A percentile compares a stretch with the other conserved stretches of the same genome.
phyloP scores from a whole-genome alignment of 192 early-diverging fungal species.

The Linnemannia elongata region DNA sequence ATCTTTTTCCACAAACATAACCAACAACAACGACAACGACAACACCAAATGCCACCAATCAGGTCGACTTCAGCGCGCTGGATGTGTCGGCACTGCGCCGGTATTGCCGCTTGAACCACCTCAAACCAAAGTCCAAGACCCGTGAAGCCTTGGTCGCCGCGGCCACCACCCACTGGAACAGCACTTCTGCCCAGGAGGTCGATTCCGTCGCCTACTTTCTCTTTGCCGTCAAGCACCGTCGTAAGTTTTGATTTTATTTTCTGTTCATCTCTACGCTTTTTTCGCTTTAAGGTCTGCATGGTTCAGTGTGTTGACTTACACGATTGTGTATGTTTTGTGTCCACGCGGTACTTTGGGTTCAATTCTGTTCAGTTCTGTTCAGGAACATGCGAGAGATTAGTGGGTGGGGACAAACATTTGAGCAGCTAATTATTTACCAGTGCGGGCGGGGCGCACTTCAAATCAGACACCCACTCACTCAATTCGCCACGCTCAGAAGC shows the following conservation, averaged over 20 bases:
- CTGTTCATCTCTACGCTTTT: background rate
- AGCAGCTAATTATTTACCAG: background rate
- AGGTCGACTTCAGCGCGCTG: slow-evolving; percentile 40
- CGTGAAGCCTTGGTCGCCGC: slow-evolving; percentile 33
- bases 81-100: slow-evolving; percentile 41
- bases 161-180: slow-evolving; percentile 46
- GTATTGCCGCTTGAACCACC: slow-evolving; percentile 51
- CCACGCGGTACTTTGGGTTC: background rate
- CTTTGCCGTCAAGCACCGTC: slow-evolving; percentile 55
- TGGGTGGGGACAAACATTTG: background rate
- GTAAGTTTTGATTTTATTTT: slow-evolving; percentile 21
- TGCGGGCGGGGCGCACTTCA: background rate
- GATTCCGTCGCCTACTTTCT: slow-evolving; percentile 56
- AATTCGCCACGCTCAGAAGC: background rate
- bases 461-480: background rate
- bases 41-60: background rate
- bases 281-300: background rate
- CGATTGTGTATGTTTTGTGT: no score
- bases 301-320: no score
- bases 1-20: background rate
- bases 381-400: background rate
- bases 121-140: slow-evolving; percentile 43
- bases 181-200: slow-evolving; percentile 30
- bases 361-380: background rate
- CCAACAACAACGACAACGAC: background rate